phyloP scores from a whole-genome alignment of 805 yeast species.

The Kodamaea fukazawae region DNA sequence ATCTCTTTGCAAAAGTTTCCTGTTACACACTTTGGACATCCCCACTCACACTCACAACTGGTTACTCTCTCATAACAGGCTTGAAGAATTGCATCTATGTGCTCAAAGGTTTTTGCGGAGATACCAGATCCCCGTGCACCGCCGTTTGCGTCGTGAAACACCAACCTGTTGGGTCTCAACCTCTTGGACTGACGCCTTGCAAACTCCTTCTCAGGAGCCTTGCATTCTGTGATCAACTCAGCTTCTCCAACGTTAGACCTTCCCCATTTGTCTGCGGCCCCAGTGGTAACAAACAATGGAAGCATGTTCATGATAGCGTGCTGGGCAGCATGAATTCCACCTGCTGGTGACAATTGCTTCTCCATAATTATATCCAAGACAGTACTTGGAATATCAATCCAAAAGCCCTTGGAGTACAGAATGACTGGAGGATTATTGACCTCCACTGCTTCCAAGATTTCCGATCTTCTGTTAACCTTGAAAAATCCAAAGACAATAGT shows the following conservation, averaged over 20 bases:
- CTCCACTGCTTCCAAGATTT: constrained; percentile 90
- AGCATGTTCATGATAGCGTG: constrained; percentile 82
- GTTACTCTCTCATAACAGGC: constrained; percentile 58
- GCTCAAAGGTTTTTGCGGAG: constrained; percentile 74
- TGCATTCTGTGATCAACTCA: constrained; percentile 90
- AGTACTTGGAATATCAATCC: constrained; percentile 81
- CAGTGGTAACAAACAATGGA: constrained; percentile 70
- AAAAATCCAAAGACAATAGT: constrained; percentile 88
- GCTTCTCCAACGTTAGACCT: constrained; percentile 32
- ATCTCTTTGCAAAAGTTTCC: constrained; percentile 78
- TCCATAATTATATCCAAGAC: constrained; percentile 57
- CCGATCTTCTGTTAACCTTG: constrained; percentile 71
- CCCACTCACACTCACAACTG: constrained; percentile 70
- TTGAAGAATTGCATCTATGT: constrained; percentile 61
- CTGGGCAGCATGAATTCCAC: constrained; percentile 94
- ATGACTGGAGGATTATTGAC: constrained; percentile 83
- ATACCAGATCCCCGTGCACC: constrained; percentile 80
- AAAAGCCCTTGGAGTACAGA: constrained; percentile 72
- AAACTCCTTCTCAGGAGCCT: constrained; percentile 96
- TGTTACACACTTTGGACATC: constrained; percentile 87
- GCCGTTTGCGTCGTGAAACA: constrained; percentile 81
- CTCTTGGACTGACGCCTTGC: constrained; percentile 69
- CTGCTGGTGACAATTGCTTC: constrained; percentile 71
- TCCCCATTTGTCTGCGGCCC: constrained; percentile 41
- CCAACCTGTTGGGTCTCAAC: constrained; percentile 80